A percentile compares a stretch with the other conserved stretches of the same genome.
Conservation (phyloP, 1,139 yeast genomes). For the Scheffersomyces stambukii region DNA sequence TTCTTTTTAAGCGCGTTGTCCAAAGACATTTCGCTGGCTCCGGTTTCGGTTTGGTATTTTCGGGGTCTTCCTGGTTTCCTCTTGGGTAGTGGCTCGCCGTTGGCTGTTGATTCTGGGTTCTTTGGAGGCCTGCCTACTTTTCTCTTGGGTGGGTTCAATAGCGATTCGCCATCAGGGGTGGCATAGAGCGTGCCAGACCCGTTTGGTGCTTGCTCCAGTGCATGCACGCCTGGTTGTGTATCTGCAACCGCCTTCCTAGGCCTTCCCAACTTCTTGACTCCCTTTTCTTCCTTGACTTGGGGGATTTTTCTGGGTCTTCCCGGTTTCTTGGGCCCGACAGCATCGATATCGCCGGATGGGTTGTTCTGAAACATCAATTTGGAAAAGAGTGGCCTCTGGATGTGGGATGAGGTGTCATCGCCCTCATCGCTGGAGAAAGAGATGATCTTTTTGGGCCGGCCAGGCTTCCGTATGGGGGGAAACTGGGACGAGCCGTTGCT, state of each 20-base stretch:
- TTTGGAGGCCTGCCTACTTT: slow-evolving; percentile 2
- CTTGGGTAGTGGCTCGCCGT: not conserved
- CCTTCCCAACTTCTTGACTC: slow-evolving; percentile 2
- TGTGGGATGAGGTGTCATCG: no score
- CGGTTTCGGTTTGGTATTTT: not conserved
- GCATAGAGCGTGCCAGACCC: slow-evolving; percentile 1
- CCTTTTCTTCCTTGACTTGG: slow-evolving; percentile 1
- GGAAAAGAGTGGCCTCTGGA: no score
- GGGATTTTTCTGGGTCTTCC: not conserved
- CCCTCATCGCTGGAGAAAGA: no score
- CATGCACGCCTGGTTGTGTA: not conserved
- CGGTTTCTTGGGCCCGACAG: no score
- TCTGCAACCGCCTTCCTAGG: slow-evolving; percentile 1
- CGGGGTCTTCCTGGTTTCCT: not conserved
- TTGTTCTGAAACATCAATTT: no score
- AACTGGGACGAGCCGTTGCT: no score
- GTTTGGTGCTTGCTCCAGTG: slow-evolving; percentile 1
- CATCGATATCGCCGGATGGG: no score
- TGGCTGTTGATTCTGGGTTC: not conserved
- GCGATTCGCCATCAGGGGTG: slow-evolving; percentile 1
- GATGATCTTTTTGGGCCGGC: no score
- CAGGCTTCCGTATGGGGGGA: no score
- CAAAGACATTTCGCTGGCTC: not conserved
- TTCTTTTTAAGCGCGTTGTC: slow-evolving; percentile 1
- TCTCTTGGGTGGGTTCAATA: not conserved